Evolutionary conservation across 2,329 filamentous ascomycete genomes (phyloP).

Genomic region (Diaporthe australafricana): DNA sequence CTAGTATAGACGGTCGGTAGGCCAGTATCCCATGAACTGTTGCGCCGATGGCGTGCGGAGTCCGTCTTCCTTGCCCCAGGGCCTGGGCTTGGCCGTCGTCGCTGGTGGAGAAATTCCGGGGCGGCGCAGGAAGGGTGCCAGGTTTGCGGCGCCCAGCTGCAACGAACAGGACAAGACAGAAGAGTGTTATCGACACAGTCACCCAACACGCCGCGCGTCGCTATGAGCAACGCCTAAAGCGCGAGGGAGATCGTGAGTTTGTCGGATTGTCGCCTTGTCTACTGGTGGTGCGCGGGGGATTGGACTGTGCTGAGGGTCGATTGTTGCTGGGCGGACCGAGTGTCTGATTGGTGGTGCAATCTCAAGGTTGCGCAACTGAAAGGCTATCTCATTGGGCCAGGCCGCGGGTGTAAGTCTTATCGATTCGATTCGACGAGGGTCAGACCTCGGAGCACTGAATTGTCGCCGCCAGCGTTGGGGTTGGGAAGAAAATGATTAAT

Average conservation of each 20-base stretch:
- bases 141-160: neutral
- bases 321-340: slow-evolving; percentile 26
- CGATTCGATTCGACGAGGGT: slow-evolving; percentile 26
- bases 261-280: neutral
- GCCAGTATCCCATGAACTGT: neutral
- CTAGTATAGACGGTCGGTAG: neutral
- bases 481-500: neutral
- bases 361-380: slow-evolving; percentile 27
- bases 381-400: slow-evolving; percentile 34
- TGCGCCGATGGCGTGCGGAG: slow-evolving; percentile 15
- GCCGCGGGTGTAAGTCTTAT: slow-evolving; percentile 24
- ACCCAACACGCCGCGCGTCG: slow-evolving; percentile 30
- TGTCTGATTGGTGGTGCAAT: slow-evolving; percentile 34
- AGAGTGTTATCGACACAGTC: neutral
- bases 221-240: slow-evolving; percentile 18
- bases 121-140: neutral
- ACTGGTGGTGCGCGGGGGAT: neutral
- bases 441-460: neutral
- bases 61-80: neutral
- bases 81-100: slow-evolving; percentile 22
- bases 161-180: neutral
- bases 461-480: slow-evolving; percentile 1
- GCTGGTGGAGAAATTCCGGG: slow-evolving; percentile 16
- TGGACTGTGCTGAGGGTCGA: slow-evolving; percentile 21
- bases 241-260: neutral